Base-by-base conservation (phyloP, 2,329 filamentous ascomycete species). In the Pyricularia sp. region DNA sequence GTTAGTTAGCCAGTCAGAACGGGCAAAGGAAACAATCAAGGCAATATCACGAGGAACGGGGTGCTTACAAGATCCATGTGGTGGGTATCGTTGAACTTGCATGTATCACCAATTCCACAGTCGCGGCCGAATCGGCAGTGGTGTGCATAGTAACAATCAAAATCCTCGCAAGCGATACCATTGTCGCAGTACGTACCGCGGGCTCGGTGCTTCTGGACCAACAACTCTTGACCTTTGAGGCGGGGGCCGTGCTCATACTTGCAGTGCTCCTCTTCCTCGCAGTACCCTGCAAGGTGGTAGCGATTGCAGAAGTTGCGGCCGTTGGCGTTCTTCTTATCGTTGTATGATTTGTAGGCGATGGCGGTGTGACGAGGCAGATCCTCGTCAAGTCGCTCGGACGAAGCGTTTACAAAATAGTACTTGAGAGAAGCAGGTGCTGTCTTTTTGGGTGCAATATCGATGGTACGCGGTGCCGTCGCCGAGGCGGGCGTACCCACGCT, bases 331-430 rank as follows among this genome's bases (percentile, higher is more conserved):
- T 67, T 65, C 24, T 68, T 65, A 0, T 70, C 69, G 16, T 64
- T 65, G 22, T 62, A 65, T 24, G 63, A 55, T 31, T 61, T 62
- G 22, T 61, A 40, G 9, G 63, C 65, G 16, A 53, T 28, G 12
- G 60, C 28, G 24, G 73, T 70, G 1, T 66, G 40, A n/a, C 69
- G 69, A 1, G 70, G 68, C 22, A 75, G 66, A 0, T 68, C 69
- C 33, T 70, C 68, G 62, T 75, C 73, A 13, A 75, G 55, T n/a
- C 74, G 73, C 68, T 74, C 68, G 35, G 70, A 66, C 33, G 70
- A 65, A 19, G 67, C 68, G 68, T 75, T 75, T 28, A 75, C 65
- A n/a, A 70, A 69, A 44, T 69, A 71, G 62, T 66, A 73, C 60
- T 70, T 69, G 24, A 66, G 69, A 1, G 22, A 62, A 1, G 33